Base-by-base conservation (phyloP, 257 asterid genomes). In the Solanum arcanum region DNA sequence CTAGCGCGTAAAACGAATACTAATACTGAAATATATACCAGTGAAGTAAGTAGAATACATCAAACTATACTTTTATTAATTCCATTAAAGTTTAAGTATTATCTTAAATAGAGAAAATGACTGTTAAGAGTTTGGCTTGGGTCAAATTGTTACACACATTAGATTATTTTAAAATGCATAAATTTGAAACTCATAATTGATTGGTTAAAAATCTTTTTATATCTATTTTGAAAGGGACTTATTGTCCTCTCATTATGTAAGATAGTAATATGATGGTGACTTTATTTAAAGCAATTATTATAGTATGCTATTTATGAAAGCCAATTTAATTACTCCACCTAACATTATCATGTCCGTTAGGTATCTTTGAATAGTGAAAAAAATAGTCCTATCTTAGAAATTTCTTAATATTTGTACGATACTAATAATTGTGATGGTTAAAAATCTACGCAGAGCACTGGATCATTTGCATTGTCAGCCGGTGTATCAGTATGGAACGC, bases 401-500 rank as follows among this genome's bases (percentile, higher is more conserved):
- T 75, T 23, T 70, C 0, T 66, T 5, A 60, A 60, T 60, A 39
- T 25, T 23, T 1, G 9, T 27, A 41, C 6, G 9, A 25, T 14
- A 5, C 31, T 81, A 81, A 81, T 25, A 52, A 31, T 81, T 81
- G 20, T 81, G 0, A 81, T 49, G 69, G 18, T 49, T 29, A 81
- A 49, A 81, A 10, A 81, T 47, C 9, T 47, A 37, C 41, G 49
- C 87, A 91, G 91, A 52, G 31, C 42, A 75, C 90, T 1, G 64
- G 90, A 3, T 70, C 90, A 52, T 89, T 91, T 29, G 31, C 88
- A 9, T 56, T 90, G 41, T 23, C 89, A 5, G 82, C 91, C 3
- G 95, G 93, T 18, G 94, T 92, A 47, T 90, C 94, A 11, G 93
- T 94, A 4, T 92, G 94, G 94, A 88, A 87, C 46, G 96, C 94